Conservation (phyloP, 192 early-diverging fungal genomes). For the Coemansia sp. region DNA sequence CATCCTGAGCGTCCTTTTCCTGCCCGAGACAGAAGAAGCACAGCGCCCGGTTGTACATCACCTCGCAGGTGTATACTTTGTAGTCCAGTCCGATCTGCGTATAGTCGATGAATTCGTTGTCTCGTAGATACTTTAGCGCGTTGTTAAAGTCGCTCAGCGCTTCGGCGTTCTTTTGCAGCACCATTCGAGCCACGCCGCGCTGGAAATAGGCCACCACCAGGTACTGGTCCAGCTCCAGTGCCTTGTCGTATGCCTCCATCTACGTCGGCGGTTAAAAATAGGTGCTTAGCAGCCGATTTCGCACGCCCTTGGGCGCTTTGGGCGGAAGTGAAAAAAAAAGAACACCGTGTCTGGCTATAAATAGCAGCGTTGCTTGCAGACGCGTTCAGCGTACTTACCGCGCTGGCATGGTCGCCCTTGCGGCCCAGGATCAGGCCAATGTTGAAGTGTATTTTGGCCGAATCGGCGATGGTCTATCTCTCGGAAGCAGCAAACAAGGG, state of each 20-base stretch:
- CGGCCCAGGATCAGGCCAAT: slow-evolving; percentile 79
- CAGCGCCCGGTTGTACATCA: slow-evolving; percentile 87
- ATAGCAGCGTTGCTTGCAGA: slow-evolving; percentile 2
- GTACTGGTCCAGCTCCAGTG: slow-evolving; percentile 78
- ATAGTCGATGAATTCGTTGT: slow-evolving; percentile 91
- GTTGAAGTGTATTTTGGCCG: slow-evolving; percentile 95
- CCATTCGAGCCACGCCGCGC: slow-evolving; percentile 81
- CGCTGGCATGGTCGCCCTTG: slow-evolving; percentile 67
- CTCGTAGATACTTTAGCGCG: slow-evolving; percentile 72
- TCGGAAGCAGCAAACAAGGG: not conserved
- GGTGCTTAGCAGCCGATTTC: not conserved
- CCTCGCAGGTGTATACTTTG: slow-evolving; percentile 85
- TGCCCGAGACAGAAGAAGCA: slow-evolving; percentile 74
- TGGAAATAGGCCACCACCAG: slow-evolving; percentile 91
- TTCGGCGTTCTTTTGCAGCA: slow-evolving; percentile 60
- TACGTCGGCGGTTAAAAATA: slow-evolving; percentile 27
- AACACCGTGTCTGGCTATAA: slow-evolving; percentile 12
- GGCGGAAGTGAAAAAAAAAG: no score
- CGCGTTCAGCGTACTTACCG: slow-evolving; percentile 60
- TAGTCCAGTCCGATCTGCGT: slow-evolving; percentile 88
- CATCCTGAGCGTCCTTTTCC: slow-evolving; percentile 61
- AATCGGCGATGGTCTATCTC: slow-evolving; percentile 73
- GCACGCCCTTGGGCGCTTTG: no score
- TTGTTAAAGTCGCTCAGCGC: slow-evolving; percentile 79
- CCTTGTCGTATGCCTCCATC: slow-evolving; percentile 69